Percentiles rank a stretch among this genome's conserved stretches.
Conservation (phyloP, 2,329 filamentous ascomycete species). For the Ustulina deusta region DNA sequence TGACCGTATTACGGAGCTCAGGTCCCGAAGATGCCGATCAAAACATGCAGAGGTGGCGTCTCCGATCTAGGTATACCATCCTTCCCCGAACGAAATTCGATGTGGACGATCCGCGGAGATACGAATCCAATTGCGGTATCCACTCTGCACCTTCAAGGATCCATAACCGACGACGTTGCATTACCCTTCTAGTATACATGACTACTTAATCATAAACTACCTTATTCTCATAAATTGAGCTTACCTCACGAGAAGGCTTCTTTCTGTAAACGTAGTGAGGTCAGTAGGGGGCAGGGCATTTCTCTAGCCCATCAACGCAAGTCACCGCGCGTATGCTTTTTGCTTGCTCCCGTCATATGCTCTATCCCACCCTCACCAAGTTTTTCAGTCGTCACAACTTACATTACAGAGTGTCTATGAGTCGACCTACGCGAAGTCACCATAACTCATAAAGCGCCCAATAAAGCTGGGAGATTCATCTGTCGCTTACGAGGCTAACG, state of each 20-base stretch:
- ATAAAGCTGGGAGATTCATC: too few species aligned
- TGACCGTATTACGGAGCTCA: neutral
- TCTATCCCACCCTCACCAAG: neutral
- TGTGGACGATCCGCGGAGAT: neutral
- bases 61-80: too few species aligned
- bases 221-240: neutral
- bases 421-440: neutral
- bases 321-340: too few species aligned
- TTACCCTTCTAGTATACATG: neutral
- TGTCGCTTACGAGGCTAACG: too few species aligned
- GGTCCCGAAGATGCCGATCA: neutral
- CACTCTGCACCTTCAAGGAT: neutral
- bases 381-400: neutral
- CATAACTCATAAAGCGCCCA: neutral
- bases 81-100: neutral
- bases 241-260: neutral
- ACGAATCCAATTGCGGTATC: neutral
- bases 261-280: neutral
- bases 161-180: neutral
- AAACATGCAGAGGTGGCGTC: neutral
- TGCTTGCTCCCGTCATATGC: neutral
- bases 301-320: too few species aligned
- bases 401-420: neutral
- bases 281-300: neutral
- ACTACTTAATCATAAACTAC: neutral